A percentile compares a stretch with the other conserved stretches of the same genome.
These are phyloP conservation scores for Polygonum aviculare DNA, from an alignment of 148 eudicot genomes.

Conservation along the genomic window DNA sequence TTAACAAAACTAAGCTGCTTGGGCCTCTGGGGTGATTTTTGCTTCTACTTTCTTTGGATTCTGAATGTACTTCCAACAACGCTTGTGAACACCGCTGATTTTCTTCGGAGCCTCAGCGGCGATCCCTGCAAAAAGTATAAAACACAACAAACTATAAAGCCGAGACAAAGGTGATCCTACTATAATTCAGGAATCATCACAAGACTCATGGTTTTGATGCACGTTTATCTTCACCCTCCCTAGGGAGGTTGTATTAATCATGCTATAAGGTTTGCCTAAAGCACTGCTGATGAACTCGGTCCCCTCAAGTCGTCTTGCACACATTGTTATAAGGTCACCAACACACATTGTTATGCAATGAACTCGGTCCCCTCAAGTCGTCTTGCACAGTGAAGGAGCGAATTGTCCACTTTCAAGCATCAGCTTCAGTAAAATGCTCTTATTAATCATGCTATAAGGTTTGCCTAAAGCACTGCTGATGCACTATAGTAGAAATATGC, in stretches of 20 bases:
- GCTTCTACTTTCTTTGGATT: slow-evolving; percentile 27
- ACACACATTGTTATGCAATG: neutral
- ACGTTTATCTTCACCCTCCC: neutral
- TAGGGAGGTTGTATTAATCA: neutral
- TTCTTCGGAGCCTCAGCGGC: slow-evolving; percentile 71
- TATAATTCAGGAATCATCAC: neutral
- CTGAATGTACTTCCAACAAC: slow-evolving; percentile 80
- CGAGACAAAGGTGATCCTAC: neutral
- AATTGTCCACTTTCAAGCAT: too few species aligned
- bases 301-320: too few species aligned
- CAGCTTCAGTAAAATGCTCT: too few species aligned
- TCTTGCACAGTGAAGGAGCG: too few species aligned
- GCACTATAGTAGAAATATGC: neutral
- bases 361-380: neutral
- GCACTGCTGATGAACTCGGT: too few species aligned
- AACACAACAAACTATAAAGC: neutral
- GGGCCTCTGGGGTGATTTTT: slow-evolving; percentile 12
- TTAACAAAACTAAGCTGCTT: slow-evolving; percentile 10
- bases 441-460: neutral
- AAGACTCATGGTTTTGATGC: neutral
- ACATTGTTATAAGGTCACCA: neutral
- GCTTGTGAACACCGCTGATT: slow-evolving; percentile 94
- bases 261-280: too few species aligned
- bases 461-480: neutral
- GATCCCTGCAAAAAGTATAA: slow-evolving; percentile 34